Base-by-base conservation (phyloP, 306 rosid species). In the Lupinus albus region DNA sequence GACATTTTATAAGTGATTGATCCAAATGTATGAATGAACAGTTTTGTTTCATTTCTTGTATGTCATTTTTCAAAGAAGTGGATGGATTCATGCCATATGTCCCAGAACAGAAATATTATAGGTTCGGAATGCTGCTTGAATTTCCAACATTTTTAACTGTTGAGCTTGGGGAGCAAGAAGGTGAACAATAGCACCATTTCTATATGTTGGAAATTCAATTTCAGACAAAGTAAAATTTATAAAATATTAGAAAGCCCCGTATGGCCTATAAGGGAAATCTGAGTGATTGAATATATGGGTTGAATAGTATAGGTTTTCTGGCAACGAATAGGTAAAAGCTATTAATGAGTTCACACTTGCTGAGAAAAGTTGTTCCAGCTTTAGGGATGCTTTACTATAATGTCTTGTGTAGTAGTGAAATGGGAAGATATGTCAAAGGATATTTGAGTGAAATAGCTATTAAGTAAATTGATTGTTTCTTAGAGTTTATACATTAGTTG, bases 1-100 rank as follows among this genome's bases (percentile, higher is more conserved):
- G 30, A 25, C 30, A 14, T 60, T 48, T 75, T 59, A 13, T 8
- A 38, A 17, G 30, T 20, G 46, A 50, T 8, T 67, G 68, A 41
- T 72, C 21, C 53, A 38, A 47, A 47, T 35, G 47, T 48, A n/a
- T 9, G 12, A 0, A 3, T 25, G 4, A 25, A 11, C 36, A 12
- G 28, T 38, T 51, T 52, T 7, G 10, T 36, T 36, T 36, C 41
- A 36, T 36, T 36, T 10, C 41, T 7, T 39, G 4, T 25, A 25
- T 25, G 4, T 25, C 30, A 3, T 25, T 25, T 25, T 25, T 25
- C 30, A 25, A 25, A 25, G 30, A 25, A 25, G 30, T 25, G 30
- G 30, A 2, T 25, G 30, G 30, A 25, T 25, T 25, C 30, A 25
- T 25, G 30, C 4, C 30, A 9, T 39, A 2, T 39, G 2, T 36